Base-by-base conservation (phyloP, 2,329 filamentous ascomycete genomes). In the Colletotrichum sp. region DNA sequence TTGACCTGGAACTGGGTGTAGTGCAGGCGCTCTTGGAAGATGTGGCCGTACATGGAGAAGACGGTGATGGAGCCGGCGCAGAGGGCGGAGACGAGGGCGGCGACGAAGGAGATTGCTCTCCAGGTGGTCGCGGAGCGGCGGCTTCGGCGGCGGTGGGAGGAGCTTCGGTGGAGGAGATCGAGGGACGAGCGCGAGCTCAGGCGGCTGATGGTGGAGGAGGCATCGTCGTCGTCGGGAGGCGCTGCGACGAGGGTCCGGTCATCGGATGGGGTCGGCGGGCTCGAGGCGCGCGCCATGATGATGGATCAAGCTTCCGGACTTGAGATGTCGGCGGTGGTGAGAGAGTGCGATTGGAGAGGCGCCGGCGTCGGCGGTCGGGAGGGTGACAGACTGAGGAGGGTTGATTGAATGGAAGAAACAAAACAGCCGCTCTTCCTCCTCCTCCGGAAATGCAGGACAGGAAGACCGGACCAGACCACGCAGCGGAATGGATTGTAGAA, bases 1-100 rank as follows among this genome's bases (percentile, higher is more conserved):
- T 99, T 99, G 85, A 99, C 95, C 84, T 97, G 95, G 77, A 97
- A 91, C 86, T 99, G 97, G 5, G 93, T 94, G 86, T 99, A 99
- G 82, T 93, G 94, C 68, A 99, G 89, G 61, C 93, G 93, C 71
- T 94, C 93, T 84, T 98, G 95, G 86, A 99, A 95, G 64, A 98
- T 89, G 79, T 95, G 96, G 11, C 95, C 97, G 84, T 99, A 99
- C 36, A 99, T 92, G 44, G 96, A 98, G 87, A 97, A 99, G 65
- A 96, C 95, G 66, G 95, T 96, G 81, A 99, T 95, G 81, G 95
- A 98, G 77, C 96, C 97, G 34, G 96, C 96, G 83, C 95, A 97
- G 36, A 98, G 90, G 16, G 91, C 88, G 19, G 89, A 88, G 19
- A 92, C 78, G 34, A 92, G 88, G 32, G 92, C 89, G 27, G 87